Conservation (phyloP, 768 basidiomycete genomes). For the Chalciporus chontae region DNA sequence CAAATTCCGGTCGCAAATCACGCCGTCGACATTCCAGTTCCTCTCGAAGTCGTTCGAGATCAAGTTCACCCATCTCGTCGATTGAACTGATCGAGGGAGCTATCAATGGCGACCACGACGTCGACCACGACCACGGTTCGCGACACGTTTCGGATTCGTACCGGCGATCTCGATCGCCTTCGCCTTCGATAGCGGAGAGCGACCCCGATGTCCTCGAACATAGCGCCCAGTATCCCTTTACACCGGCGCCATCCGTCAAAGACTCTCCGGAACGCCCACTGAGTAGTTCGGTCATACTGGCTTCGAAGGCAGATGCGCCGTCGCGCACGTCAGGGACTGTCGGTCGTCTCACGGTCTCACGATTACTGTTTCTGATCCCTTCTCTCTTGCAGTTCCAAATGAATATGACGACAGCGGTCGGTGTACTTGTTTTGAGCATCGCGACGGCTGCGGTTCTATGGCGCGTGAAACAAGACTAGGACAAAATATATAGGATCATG, state of each 20-base stretch:
- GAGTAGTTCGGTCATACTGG: constrained; percentile 9
- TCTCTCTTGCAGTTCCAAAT: constrained; percentile 28
- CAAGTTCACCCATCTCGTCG: constrained; percentile 32
- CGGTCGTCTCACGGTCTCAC: constrained; percentile 22
- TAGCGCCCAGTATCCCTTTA: constrained; percentile 26
- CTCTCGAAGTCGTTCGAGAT: constrained; percentile 36
- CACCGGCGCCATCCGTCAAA: constrained; percentile 30
- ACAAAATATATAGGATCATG: constrained; percentile 11
- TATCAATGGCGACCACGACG: constrained; percentile 15
- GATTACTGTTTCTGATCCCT: constrained; percentile 12
- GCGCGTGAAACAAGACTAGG: constrained; percentile 53
- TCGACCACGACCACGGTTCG: constrained; percentile 18
- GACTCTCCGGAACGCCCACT: constrained; percentile 26
- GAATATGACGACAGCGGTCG: constrained; percentile 49
- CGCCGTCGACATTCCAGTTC: constrained; percentile 45
- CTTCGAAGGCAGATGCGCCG: constrained; percentile 16
- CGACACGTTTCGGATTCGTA: constrained; percentile 24
- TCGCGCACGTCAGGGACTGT: constrained; percentile 25
- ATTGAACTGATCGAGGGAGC: constrained; percentile 33
- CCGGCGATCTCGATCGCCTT: constrained; percentile 26
- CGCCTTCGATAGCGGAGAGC: constrained; percentile 29
- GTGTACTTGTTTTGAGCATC: constrained; percentile 61
- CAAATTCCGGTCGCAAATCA: constrained; percentile 48
- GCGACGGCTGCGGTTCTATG: constrained; percentile 73
- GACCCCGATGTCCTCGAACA: constrained; percentile 25